Evolutionary conservation across 257 asterid species (phyloP).

Genomic region (Solanum commersonii): DNA sequence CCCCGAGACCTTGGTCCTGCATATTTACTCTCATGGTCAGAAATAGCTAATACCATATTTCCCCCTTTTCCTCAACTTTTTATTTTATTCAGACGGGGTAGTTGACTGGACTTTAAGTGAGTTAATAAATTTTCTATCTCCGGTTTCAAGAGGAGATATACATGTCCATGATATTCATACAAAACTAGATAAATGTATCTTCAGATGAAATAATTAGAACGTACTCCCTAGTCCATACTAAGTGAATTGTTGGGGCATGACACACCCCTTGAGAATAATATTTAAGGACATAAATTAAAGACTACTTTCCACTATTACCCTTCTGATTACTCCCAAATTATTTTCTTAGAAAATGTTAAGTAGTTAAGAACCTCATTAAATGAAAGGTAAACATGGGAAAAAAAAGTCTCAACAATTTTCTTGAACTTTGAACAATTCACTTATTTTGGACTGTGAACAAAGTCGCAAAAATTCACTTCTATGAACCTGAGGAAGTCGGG

Average conservation of each 20-base stretch:
- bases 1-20: constrained; percentile 82
- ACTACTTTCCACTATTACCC: neutral
- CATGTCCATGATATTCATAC: neutral
- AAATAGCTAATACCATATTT: neutral
- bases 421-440: neutral
- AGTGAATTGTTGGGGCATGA: neutral
- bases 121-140: neutral
- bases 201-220: neutral
- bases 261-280: neutral
- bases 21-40: neutral
- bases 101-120: neutral
- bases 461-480: neutral
- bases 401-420: neutral
- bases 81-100: neutral
- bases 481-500: neutral
- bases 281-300: neutral
- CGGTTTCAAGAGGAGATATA: neutral
- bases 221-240: neutral
- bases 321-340: neutral
- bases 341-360: neutral
- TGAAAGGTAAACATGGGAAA: neutral
- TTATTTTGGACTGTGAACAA: neutral
- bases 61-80: neutral
- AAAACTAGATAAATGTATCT: neutral
- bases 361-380: neutral